Conservation (phyloP, 2,329 filamentous ascomycete genomes). For the Hymenotorrendiella dingleyae region DNA sequence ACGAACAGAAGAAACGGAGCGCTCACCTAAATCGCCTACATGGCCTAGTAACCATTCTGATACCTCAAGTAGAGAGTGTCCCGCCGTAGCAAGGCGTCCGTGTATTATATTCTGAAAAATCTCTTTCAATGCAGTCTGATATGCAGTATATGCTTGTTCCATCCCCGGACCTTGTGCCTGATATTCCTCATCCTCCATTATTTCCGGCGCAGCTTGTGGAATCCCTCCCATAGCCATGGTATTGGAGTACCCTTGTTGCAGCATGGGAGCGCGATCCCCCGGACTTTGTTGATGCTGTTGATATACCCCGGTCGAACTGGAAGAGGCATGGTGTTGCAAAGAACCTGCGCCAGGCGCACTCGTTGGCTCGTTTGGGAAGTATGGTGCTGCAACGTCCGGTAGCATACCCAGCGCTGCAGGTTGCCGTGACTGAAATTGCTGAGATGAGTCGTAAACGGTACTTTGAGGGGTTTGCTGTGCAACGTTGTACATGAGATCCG, state of each 20-base stretch:
- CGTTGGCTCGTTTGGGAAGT: conserved; percentile 64
- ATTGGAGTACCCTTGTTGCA: conserved; percentile 44
- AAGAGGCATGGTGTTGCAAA: conserved; percentile 44
- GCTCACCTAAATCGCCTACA: conserved; percentile 60
- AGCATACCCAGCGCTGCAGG: conserved; percentile 74
- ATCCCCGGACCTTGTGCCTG: conserved; percentile 42
- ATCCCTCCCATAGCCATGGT: conserved; percentile 44
- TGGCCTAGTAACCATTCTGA: conserved; percentile 63
- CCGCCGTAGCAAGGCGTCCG: conserved; percentile 54
- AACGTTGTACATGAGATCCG: conserved; percentile 76
- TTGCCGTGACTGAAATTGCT: conserved; percentile 71
- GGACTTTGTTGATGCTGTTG: conserved; percentile 45
- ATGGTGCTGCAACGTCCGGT: conserved; percentile 66
- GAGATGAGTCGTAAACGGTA: conserved; percentile 65
- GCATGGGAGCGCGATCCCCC: conserved; percentile 48
- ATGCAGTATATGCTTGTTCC: conserved; percentile 64
- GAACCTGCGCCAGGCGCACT: conserved; percentile 52
- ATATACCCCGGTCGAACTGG: conserved; percentile 57
- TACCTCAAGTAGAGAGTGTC: conserved; percentile 51
- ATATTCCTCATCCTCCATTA: conserved; percentile 54
- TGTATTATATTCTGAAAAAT: conserved; percentile 58
- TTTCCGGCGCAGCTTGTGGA: conserved; percentile 36
- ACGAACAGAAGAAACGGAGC: conserved; percentile 24
- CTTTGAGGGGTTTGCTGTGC: conserved; percentile 54
- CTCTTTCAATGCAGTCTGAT: conserved; percentile 54